Evolutionary conservation across 2,329 filamentous ascomycete species (phyloP).

Genomic region (Helicocarpus griseus): DNA sequence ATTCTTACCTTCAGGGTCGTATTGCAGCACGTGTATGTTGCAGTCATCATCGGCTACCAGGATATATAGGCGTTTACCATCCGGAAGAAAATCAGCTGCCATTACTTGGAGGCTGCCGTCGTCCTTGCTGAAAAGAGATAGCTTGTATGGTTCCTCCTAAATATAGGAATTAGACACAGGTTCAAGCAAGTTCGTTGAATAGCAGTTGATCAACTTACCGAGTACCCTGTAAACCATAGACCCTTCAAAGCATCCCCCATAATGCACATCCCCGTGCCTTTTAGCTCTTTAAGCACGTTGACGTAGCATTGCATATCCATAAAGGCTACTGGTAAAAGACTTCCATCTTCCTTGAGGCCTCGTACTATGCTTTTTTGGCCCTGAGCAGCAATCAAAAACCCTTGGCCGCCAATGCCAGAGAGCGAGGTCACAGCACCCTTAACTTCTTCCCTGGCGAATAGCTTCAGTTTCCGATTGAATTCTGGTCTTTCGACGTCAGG

Average conservation of each 20-base stretch:
- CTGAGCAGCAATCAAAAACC: slow-evolving; percentile 80
- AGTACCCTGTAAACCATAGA: slow-evolving; percentile 92
- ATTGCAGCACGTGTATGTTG: slow-evolving; percentile 81
- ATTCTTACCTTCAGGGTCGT: slow-evolving; percentile 84
- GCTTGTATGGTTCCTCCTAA: slow-evolving; percentile 85
- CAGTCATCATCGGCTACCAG: slow-evolving; percentile 75
- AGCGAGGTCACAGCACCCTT: slow-evolving; percentile 84
- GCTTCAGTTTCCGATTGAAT: slow-evolving; percentile 74
- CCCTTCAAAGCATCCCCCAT: slow-evolving; percentile 89
- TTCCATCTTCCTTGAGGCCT: slow-evolving; percentile 89
- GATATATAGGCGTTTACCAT: slow-evolving; percentile 72
- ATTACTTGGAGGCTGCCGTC: slow-evolving; percentile 67
- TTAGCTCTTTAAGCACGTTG: slow-evolving; percentile 71
- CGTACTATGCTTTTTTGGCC: slow-evolving; percentile 97
- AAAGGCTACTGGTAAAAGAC: slow-evolving; percentile 85
- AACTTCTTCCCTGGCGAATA: slow-evolving; percentile 82
- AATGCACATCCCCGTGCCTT: slow-evolving; percentile 72
- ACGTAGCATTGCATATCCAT: slow-evolving; percentile 97
- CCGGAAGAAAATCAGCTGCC: slow-evolving; percentile 77
- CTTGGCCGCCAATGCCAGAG: slow-evolving; percentile 75
- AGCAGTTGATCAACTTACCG: slow-evolving; percentile 36
- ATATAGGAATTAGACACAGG: slow-evolving; percentile 2
- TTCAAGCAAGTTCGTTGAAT: not conserved
- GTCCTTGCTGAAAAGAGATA: slow-evolving; percentile 86
- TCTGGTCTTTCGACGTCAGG: slow-evolving; percentile 79